Base-by-base conservation (phyloP, 1,284 basidiomycete genomes). In the Ustilago lituana region DNA sequence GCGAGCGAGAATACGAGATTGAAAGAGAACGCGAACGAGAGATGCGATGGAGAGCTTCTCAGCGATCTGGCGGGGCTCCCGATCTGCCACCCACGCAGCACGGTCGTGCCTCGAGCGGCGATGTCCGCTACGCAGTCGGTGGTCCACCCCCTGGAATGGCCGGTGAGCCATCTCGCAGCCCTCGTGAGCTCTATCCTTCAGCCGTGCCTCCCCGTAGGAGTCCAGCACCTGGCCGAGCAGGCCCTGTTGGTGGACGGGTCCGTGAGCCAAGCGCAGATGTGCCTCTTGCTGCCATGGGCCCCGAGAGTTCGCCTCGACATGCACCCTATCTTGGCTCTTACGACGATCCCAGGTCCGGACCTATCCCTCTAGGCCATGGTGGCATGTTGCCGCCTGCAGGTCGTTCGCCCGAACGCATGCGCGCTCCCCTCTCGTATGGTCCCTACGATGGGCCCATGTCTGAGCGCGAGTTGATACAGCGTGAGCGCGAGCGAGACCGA, bases 1-100 rank as follows among this genome's bases (percentile, higher is more conserved):
- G 64, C 27, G 69, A 72, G 31, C 27, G 69, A 11, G 68, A 71
- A 29, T 50, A 56, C 39, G 69, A 72, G 39, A 23, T 56, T n/a
- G 69, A 72, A 24, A 47, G 58, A 33, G 67, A 69, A 27, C 56
- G 67, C n/a, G 66, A 73, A 27, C 60, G 67, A n/a, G 66, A 73
- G 31, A 60, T 63, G 57, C 45, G 61, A 23, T 70, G 67, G 67
- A 54, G 67, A 44, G 61, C 61, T 15, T 60, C 67, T 11, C 61
- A 70, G 31, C 43, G 67, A 38, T 23, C 55, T 26, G 57, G 26
- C 7, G 46, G 22, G 20, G 43, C 35, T 20, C 46, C 54, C 17
- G 57, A 70, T 29, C 57, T 61, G 57, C 52, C 51, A 15, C 61
- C 60, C 17, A 36, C 57, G 0, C 46, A 54, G 9, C 67, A 64